Conservation (phyloP, 2,329 filamentous ascomycete genomes). For the Neoascochyta sp. region DNA sequence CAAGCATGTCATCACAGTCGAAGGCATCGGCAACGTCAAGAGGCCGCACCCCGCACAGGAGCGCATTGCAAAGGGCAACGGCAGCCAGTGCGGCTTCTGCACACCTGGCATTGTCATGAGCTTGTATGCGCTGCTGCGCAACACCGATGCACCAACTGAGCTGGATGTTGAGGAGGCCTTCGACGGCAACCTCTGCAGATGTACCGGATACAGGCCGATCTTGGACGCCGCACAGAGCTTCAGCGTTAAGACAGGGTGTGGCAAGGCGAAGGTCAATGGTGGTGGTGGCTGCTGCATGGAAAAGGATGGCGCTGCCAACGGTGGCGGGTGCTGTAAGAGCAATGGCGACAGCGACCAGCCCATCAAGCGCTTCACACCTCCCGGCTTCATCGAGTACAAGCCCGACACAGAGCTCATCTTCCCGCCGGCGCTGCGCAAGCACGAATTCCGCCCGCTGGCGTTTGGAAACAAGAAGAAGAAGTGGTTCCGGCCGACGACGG, state of each 20-base stretch:
- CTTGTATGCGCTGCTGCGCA: slow-evolving; percentile 85
- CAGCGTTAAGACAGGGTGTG: slow-evolving; percentile 56
- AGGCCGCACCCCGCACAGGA: slow-evolving; percentile 87
- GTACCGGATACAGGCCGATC: slow-evolving; percentile 92
- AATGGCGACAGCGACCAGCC: slow-evolving; percentile 44
- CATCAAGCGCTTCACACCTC: slow-evolving; percentile 69
- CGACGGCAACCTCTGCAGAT: slow-evolving; percentile 92
- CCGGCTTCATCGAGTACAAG: slow-evolving; percentile 90
- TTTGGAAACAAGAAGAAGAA: slow-evolving; percentile 93
- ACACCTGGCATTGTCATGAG: slow-evolving; percentile 98
- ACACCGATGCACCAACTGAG: slow-evolving; percentile 72
- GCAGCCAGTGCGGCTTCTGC: slow-evolving; percentile 93
- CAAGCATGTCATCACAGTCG: slow-evolving; percentile 96
- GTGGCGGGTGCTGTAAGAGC: slow-evolving; percentile 42
- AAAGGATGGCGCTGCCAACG: slow-evolving; percentile 36
- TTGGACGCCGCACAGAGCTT: slow-evolving; percentile 92
- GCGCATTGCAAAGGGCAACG: slow-evolving; percentile 84
- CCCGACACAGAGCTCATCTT: slow-evolving; percentile 95
- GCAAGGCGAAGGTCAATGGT: slow-evolving; percentile 55
- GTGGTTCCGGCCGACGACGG: slow-evolving; percentile 86
- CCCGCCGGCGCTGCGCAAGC: slow-evolving; percentile 76
- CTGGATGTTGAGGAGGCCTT: slow-evolving; percentile 93
- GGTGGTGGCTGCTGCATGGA: slow-evolving; percentile 70
- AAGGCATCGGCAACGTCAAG: slow-evolving; percentile 88
- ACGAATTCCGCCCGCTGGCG: slow-evolving; percentile 74